These are phyloP conservation scores for Chalciporus sp. DNA, from an alignment of 1,284 basidiomycete species.

Conservation along the genomic window DNA sequence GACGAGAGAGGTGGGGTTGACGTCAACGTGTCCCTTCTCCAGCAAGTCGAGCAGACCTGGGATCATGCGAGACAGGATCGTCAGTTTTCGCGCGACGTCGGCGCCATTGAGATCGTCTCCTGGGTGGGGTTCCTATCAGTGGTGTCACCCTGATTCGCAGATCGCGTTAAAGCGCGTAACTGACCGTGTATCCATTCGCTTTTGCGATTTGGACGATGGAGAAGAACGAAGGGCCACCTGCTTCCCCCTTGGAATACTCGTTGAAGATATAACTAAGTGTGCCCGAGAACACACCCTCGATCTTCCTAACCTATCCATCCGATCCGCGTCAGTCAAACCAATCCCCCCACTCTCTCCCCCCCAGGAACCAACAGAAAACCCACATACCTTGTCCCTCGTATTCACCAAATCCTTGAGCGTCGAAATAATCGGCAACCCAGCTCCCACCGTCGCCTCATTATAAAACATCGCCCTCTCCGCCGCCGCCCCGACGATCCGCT, in stretches of 20 bases:
- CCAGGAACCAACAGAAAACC: background rate
- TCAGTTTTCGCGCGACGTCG: conserved; percentile 96
- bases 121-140: conserved; percentile 88
- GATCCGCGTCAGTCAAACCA: background rate
- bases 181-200: conserved; percentile 93
- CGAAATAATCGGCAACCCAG: conserved; percentile 90
- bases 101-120: conserved; percentile 95
- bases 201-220: conserved; percentile 89
- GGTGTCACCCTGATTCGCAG: conserved; percentile 1
- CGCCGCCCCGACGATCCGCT: conserved; percentile 64
- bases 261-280: conserved; percentile 99
- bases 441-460: conserved; percentile 95
- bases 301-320: conserved; percentile 62
- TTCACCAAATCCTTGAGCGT: conserved; percentile 90
- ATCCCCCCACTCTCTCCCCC: background rate
- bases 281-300: conserved; percentile 90
- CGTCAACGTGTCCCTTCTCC: conserved; percentile 74
- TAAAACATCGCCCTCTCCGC: conserved; percentile 61
- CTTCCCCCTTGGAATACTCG: conserved; percentile 77
- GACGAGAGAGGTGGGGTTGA: conserved; percentile 86
- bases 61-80: conserved; percentile 88
- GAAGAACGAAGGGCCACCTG: conserved; percentile 75
- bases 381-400: conserved; percentile 85
- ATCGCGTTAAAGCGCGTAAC: background rate
- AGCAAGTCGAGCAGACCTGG: conserved; percentile 55